phyloP scores from a whole-genome alignment of 495 filamentous ascomycete species.

The Pseudotulostoma volvatum region DNA sequence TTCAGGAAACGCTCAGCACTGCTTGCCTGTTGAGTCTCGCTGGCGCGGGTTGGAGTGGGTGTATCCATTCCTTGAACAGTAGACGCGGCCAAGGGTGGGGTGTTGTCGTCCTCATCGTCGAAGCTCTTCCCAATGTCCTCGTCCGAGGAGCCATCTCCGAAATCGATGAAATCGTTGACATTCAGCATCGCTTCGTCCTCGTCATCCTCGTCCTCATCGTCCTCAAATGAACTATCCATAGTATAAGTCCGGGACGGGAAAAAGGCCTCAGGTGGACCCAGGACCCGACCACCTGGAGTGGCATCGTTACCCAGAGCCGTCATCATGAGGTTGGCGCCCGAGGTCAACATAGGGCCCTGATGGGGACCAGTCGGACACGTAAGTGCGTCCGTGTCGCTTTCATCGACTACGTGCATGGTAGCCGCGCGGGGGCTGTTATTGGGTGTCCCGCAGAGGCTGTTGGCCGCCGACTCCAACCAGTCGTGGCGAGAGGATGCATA shows the following conservation, averaged over 20 bases:
- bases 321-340: constrained; percentile 63
- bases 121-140: constrained; percentile 28
- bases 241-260: constrained; percentile 48
- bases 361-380: constrained; percentile 30
- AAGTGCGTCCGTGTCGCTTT: constrained; percentile 35
- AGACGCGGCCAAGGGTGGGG: constrained; percentile 21
- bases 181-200: constrained; percentile 48
- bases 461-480: constrained; percentile 31
- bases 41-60: constrained; percentile 34
- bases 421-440: constrained; percentile 36
- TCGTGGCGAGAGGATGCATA: constrained; percentile 32
- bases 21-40: constrained; percentile 30
- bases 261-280: constrained; percentile 64
- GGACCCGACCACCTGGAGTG: constrained; percentile 45
- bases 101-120: constrained; percentile 24
- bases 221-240: constrained; percentile 35
- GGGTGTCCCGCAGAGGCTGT: constrained; percentile 34
- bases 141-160: constrained; percentile 44
- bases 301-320: constrained; percentile 42
- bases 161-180: constrained; percentile 57
- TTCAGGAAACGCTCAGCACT: constrained; percentile 43
- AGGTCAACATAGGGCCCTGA: constrained; percentile 44
- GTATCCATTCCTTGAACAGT: constrained; percentile 23
- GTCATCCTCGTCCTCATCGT: constrained; percentile 38
- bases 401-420: constrained; percentile 32